A percentile compares a stretch with the other conserved stretches of the same genome.
Evolutionary conservation across 352 stramenopile species (phyloP).

Genomic region (Globisporangium okanoganense): DNA sequence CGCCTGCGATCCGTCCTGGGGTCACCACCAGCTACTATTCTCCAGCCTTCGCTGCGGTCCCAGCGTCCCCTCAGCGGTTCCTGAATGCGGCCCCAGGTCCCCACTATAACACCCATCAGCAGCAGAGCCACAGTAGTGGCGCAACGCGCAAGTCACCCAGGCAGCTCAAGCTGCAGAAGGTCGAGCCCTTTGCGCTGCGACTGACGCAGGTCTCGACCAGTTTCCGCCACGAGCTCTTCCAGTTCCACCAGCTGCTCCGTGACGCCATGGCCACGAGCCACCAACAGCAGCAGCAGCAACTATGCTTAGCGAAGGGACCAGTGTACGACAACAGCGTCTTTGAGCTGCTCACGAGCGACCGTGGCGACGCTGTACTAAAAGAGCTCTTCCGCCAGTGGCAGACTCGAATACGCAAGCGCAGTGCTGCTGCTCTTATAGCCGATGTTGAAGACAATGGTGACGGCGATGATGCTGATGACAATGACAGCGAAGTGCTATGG

Average conservation of each 20-base stretch:
- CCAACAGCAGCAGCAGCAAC: constrained; percentile 6
- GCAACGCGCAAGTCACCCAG: constrained; percentile 23
- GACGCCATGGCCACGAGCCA: constrained; percentile 27
- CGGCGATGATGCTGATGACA: constrained; percentile 3
- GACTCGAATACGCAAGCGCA: constrained; percentile 11
- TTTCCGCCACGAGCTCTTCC: constrained; percentile 62
- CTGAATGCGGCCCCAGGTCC: neutral
- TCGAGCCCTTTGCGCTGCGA: constrained; percentile 13
- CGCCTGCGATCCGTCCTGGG: neutral
- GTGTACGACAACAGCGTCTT: constrained; percentile 32
- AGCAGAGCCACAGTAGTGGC: neutral
- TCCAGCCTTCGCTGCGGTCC: neutral
- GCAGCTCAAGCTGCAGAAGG: constrained; percentile 30
- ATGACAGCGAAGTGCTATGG: constrained; percentile 41
- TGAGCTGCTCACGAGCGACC: constrained; percentile 65
- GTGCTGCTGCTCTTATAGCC: constrained; percentile 1
- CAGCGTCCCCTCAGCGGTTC: constrained; percentile 13
- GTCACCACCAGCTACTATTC: neutral
- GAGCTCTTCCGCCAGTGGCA: constrained; percentile 64
- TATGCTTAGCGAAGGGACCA: neutral
- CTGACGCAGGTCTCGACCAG: constrained; percentile 28
- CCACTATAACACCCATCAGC: neutral
- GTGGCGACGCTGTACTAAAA: constrained; percentile 49
- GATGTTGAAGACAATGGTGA: neutral
- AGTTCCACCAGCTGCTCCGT: constrained; percentile 61